Evolutionary conservation across 2,329 filamentous ascomycete genomes (phyloP), one percentile per base, ranked within the genome.

Genomic region (Cladobotryum protrusum): DNA sequence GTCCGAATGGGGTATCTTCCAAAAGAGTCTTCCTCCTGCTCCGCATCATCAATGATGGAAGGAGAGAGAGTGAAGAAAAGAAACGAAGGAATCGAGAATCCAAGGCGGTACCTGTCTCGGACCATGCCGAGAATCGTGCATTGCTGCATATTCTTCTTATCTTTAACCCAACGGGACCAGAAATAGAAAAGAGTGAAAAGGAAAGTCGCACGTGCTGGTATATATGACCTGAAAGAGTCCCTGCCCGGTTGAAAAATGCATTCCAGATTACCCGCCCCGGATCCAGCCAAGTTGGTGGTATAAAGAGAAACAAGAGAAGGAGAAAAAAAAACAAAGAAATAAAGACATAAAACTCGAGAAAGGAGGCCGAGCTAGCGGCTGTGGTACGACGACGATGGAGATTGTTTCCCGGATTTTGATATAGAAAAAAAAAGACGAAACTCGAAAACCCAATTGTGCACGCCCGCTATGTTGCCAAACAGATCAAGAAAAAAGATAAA

Each of bases 141-240:
- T 82, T 79, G 79, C 79, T 82, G 79, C 79, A 72, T 77, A 63
- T 76, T 78, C n/a, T 72, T 81, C 76, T 79, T 79, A 68, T 74
- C 71, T 75, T 68, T 64, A 62, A 65, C 57, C 62, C 59, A 59
- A 56, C 54, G 46, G 47, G 47, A 56, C 54, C 54, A 48, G 39
- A 57, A 58, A 62, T 49, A 58, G 58, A 58, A 60, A 53, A 57
- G 50, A 57, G 66, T 52, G 56, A 58, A 61, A 58, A 59, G 60
- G 58, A 59, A 58, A 57, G 53, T 65, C 61, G 68, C 69, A 70
- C 69, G 67, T 70, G 69, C 71, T 67, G 69, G 67, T 72, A 70
- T 73, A 17, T 14, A 29, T 52, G 50, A 29, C 46, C 29, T 43
- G 49, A 51, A 52, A 45, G 62, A 68, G 65, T 62, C 61, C 68